These are phyloP conservation scores for Alectoria sarmentosa DNA, from an alignment of 495 filamentous ascomycete genomes.

Conservation along the genomic window DNA sequence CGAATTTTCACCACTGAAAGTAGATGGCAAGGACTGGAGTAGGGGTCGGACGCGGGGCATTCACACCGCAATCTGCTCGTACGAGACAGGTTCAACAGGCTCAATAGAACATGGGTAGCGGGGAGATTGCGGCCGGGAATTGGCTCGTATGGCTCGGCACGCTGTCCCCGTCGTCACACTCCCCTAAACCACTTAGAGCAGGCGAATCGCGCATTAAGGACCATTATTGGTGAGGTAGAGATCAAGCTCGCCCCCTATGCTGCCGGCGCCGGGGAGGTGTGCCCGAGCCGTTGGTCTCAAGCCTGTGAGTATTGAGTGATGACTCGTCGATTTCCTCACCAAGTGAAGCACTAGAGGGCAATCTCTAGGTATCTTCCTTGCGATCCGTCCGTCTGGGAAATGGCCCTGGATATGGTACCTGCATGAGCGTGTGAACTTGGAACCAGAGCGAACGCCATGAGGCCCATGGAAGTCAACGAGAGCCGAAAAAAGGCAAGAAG, in stretches of 20 bases:
- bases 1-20: no score
- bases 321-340: neutral
- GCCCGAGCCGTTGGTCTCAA: neutral
- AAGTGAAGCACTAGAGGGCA: neutral
- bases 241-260: neutral
- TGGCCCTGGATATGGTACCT: neutral
- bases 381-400: neutral
- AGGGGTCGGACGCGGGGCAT: neutral
- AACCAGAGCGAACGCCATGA: neutral
- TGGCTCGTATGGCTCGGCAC: slow-evolving; percentile 2
- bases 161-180: slow-evolving; percentile 1
- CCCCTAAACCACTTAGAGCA: neutral
- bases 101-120: neutral
- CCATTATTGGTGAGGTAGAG: neutral
- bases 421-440: neutral
- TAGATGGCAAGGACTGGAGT: neutral
- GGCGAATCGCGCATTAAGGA: neutral
- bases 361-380: neutral
- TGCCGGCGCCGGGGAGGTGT: neutral
- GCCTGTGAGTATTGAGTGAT: neutral
- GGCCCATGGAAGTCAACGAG: neutral
- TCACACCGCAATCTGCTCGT: neutral
- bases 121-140: slow-evolving; percentile 3
- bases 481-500: neutral
- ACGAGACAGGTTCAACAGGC: neutral